A percentile compares a stretch with the other conserved stretches of the same genome.
These are phyloP conservation scores for Barbatosphaeria neglecta DNA, from an alignment of 495 filamentous ascomycete species.

Conservation along the genomic window DNA sequence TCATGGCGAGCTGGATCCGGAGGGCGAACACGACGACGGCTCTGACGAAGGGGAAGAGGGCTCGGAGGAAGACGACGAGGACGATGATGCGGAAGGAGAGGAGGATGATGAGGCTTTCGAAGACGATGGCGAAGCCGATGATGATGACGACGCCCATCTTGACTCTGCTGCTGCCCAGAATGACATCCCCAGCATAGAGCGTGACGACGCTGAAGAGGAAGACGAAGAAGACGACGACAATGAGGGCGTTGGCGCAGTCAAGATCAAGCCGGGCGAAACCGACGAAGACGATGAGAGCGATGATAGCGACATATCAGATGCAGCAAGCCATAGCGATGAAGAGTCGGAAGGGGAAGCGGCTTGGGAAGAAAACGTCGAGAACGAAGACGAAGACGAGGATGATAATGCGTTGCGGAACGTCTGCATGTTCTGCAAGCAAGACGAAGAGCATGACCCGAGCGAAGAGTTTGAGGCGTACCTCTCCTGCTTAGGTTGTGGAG, in stretches of 20 bases:
- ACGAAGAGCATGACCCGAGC: conserved; percentile 76
- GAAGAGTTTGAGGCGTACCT: conserved; percentile 83
- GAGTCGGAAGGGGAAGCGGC: conserved; percentile 21
- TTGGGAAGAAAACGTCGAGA: conserved; percentile 57
- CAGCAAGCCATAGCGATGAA: conserved; percentile 19
- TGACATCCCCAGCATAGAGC: conserved; percentile 7
- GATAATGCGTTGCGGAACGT: conserved; percentile 53
- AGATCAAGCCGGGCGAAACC: conserved; percentile 47
- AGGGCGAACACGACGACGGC: conserved; percentile 11
- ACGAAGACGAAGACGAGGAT: conserved; percentile 58
- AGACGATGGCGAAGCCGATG: conserved; percentile 20
- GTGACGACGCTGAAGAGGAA: conserved; percentile 30
- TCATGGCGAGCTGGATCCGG: conserved; percentile 13
- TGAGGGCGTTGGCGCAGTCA: conserved; percentile 67
- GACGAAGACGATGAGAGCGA: conserved; percentile 34
- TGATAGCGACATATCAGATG: conserved; percentile 11
- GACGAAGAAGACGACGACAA: conserved; percentile 39
- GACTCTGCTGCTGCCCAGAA: conserved; percentile 7
- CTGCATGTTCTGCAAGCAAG: conserved; percentile 64
- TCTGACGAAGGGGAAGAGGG: conserved; percentile 18
- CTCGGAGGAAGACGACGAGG: conserved; percentile 28
- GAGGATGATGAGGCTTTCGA: conserved; percentile 30
- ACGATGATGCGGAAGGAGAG: conserved; percentile 27
- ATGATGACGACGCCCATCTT: conserved; percentile 26
- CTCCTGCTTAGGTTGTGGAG: conserved; percentile 67